Conservation (phyloP, 225 moss, liverwort and hornwort genomes). For the Polytrichum formosum region DNA sequence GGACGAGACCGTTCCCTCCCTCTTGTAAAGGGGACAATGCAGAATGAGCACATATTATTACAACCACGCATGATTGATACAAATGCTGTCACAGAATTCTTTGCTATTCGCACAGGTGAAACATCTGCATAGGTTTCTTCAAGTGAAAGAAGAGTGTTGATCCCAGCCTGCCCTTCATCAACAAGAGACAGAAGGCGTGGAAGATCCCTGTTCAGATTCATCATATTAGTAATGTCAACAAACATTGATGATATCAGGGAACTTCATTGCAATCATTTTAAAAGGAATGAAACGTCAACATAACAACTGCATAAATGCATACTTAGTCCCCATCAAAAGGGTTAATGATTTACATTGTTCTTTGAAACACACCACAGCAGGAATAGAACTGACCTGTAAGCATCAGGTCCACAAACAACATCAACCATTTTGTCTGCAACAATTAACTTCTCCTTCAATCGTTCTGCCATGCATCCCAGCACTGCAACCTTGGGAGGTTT, state of each 20-base stretch:
- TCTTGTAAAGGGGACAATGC: constrained; percentile 94
- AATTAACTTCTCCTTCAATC: constrained; percentile 82
- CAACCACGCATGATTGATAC: constrained; percentile 98
- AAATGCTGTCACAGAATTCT: constrained; percentile 80
- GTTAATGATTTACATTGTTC: too few species aligned
- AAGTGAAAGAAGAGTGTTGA: constrained; percentile 89
- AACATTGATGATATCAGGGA: neutral
- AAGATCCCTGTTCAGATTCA: constrained; percentile 64
- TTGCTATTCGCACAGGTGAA: constrained; percentile 89
- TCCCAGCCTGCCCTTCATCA: constrained; percentile 90
- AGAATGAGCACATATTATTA: constrained; percentile 99
- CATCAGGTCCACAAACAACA: constrained; percentile 96
- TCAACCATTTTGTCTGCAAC: constrained; percentile 97
- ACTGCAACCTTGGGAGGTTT: constrained; percentile 91
- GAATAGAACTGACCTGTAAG: constrained; percentile 46
- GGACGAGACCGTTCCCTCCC: constrained; percentile 93
- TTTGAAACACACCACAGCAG: too few species aligned
- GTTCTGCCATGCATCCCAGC: constrained; percentile 96
- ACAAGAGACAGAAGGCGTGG: constrained; percentile 86
- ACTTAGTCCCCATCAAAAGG: too few species aligned
- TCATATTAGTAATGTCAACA: constrained; percentile 6
- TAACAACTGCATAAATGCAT: too few species aligned
- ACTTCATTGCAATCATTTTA: neutral
- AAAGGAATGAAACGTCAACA: too few species aligned
- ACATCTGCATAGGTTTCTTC: constrained; percentile 99